Evolutionary conservation across 2,329 filamentous ascomycete species (phyloP), one percentile per base, ranked within the genome.

Genomic region (Diplodia sapinea): DNA sequence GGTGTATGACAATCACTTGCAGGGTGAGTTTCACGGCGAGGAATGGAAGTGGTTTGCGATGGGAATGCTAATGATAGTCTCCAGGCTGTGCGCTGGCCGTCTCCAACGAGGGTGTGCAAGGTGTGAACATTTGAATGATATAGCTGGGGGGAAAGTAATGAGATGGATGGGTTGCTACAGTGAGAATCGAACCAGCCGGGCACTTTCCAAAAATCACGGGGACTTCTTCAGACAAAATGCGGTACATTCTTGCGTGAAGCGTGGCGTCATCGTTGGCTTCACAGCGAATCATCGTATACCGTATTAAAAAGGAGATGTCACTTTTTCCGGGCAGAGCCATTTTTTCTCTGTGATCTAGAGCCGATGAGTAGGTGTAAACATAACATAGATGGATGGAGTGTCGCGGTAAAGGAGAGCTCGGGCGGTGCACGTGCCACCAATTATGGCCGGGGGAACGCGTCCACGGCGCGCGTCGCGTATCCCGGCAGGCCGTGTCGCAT

Each of bases 1-100:
- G 7, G 68, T 70, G 8, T 65, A 59, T 31, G 70, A 74, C 65
- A 72, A 71, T 23, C 47, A 17, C 4, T 55, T 72, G 47, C 54
- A 55, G 51, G 73, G 72, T 65, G 33, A 31, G 50, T 31, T 52
- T 36, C 9, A n/a, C n/a, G 43, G 9, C n/a, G n/a, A 20, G 7
- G 17, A 20, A 9, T 4, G n/a, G 43, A 8, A 4, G 43, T 20
- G 43, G 36, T 13, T 38, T 11, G 8, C 9, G 36, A 20, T 11
- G 43, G 13, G n/a, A 11, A 20, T 47, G 43, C 43, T 47, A 20
- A 47, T n/a, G 43, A 11, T 47, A 20, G 7, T 47, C 11, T 47
- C 2, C 8, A 47, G 43, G 43, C n/a, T 20, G 43, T 20, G 43
- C 43, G 20, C 43, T 47, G n/a, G n/a, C 43, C 17, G 43, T 47